These are phyloP conservation scores for Geopyxis carbonaria DNA, from an alignment of 495 filamentous ascomycete species.

Conservation along the genomic window DNA sequence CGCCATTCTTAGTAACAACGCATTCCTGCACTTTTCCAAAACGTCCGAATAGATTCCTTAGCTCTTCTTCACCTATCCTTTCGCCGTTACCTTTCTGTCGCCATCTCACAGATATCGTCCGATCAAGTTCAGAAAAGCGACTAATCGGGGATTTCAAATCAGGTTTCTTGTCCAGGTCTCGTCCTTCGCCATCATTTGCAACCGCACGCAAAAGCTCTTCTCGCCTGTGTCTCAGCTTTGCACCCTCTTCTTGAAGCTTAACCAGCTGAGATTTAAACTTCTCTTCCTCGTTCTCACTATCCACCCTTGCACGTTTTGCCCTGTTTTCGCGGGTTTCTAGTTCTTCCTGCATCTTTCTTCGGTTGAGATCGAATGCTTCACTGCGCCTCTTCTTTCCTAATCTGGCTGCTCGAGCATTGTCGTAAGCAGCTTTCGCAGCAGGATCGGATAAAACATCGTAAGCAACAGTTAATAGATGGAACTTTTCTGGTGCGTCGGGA, in stretches of 20 bases:
- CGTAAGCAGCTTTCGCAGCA: constrained; percentile 44
- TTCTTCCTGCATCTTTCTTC: constrained; percentile 61
- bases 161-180: background rate
- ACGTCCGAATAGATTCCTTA: background rate
- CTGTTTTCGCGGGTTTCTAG: constrained; percentile 36
- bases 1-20: background rate
- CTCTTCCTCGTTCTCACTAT: constrained; percentile 36
- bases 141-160: constrained; percentile 3
- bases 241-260: constrained; percentile 31
- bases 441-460: constrained; percentile 54
- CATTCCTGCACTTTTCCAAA: constrained; percentile 20
- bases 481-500: constrained; percentile 37
- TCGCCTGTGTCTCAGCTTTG: constrained; percentile 20
- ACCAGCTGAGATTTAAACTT: constrained; percentile 25
- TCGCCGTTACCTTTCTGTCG: constrained; percentile 6
- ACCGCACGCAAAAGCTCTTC: constrained; percentile 19
- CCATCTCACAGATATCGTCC: constrained; percentile 18
- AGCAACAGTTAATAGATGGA: constrained; percentile 55
- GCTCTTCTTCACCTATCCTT: background rate
- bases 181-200: constrained; percentile 9
- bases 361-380: constrained; percentile 46
- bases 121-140: constrained; percentile 18
- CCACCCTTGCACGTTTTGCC: constrained; percentile 20
- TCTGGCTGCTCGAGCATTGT: constrained; percentile 47
- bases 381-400: constrained; percentile 43